phyloP scores from a whole-genome alignment of 768 basidiomycete species.

The Pluteus cervinus region DNA sequence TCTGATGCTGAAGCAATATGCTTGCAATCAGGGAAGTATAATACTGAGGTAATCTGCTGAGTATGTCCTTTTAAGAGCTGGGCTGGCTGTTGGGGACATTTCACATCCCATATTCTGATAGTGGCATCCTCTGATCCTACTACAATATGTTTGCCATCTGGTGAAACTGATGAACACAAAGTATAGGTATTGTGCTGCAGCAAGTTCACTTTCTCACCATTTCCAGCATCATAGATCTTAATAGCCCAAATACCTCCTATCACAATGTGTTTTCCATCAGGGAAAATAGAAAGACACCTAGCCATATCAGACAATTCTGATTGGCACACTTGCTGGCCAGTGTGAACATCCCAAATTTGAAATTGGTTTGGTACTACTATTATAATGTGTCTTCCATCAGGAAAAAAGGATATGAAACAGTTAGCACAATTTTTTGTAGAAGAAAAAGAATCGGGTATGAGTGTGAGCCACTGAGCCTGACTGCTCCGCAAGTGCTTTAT shows the following conservation, averaged over 20 bases:
- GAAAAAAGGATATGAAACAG: no score
- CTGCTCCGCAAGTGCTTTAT: constrained; percentile 2
- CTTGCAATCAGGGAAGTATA: constrained; percentile 10
- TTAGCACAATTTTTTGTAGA: no score
- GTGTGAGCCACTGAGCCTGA: no score
- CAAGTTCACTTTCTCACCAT: constrained; percentile 1
- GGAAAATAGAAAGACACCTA: no score
- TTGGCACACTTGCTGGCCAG: no score
- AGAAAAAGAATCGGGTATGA: no score
- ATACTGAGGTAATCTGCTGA: constrained; percentile 7
- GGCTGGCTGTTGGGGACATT: constrained; percentile 10
- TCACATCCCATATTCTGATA: constrained; percentile 6
- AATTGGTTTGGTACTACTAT: no score
- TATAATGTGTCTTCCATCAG: no score
- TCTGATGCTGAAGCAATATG: constrained; percentile 10
- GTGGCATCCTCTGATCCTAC: constrained; percentile 1
- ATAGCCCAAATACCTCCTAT: constrained; percentile 20
- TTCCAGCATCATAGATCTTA: constrained; percentile 37
- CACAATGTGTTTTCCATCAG: no score
- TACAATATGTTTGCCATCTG: constrained; percentile 14
- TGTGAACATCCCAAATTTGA: no score
- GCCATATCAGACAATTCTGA: no score
- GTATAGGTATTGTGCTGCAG: constrained; percentile 2
- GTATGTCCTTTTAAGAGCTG: constrained; percentile 6
- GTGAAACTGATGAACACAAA: constrained; percentile 15